Conservation (phyloP, 1,139 yeast species). For the Magnusiomyces ingens region DNA sequence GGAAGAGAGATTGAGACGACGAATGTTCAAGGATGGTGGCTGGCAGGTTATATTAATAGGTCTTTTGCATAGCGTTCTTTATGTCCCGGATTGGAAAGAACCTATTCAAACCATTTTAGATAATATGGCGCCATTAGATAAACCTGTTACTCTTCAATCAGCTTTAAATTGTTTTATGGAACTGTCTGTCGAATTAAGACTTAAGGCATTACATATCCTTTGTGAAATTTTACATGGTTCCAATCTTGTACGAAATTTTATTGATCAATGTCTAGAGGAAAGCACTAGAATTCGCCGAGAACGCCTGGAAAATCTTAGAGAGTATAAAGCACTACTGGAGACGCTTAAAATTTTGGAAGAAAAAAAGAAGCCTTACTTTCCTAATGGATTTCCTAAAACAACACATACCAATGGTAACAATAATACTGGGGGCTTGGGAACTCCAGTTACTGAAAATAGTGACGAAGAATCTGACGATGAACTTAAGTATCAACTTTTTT, state of each 20-base stretch:
- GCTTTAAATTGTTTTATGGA: conserved; percentile 35
- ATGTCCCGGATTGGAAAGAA: conserved; percentile 48
- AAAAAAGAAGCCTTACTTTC: conserved; percentile 24
- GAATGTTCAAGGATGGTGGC: conserved; percentile 75
- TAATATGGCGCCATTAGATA: conserved; percentile 50
- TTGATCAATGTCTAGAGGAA: conserved; percentile 64
- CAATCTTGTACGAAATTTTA: conserved; percentile 50
- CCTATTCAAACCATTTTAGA: conserved; percentile 44
- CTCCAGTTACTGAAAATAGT: conserved; percentile 5
- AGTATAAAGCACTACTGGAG: conserved; percentile 45
- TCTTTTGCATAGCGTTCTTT: conserved; percentile 48
- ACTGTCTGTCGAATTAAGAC: conserved; percentile 44
- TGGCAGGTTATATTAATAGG: conserved; percentile 81
- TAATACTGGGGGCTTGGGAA: conserved; percentile 4
- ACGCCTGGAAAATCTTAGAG: conserved; percentile 60
- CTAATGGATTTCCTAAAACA: conserved; percentile 19
- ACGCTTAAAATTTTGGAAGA: conserved; percentile 39
- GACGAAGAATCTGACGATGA: conserved; percentile 14
- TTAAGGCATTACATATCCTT: conserved; percentile 49
- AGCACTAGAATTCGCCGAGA: conserved; percentile 59
- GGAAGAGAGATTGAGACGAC: conserved; percentile 67
- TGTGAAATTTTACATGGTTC: conserved; percentile 55
- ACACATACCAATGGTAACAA: conserved; percentile 5
- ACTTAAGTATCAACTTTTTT: conserved; percentile 8
- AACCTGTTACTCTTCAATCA: conserved; percentile 44